Percentiles rank a stretch among this genome's conserved stretches.
These are phyloP conservation scores for Tylopilus intermedius DNA, from an alignment of 768 basidiomycete genomes.

Conservation along the genomic window DNA sequence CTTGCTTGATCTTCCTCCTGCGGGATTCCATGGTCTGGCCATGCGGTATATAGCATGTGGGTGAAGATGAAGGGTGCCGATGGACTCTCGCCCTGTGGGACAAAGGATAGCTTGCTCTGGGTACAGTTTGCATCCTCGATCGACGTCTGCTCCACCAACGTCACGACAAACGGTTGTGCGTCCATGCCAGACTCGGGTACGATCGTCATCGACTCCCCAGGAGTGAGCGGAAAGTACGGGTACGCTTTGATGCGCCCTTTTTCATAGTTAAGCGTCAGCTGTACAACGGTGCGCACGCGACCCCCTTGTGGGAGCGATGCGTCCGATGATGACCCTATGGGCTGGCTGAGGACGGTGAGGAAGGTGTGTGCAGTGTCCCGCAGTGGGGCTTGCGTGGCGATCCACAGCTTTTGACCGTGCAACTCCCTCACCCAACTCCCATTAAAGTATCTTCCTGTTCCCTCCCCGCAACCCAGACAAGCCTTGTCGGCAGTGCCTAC, in stretches of 20 bases:
- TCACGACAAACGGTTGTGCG: constrained; percentile 50
- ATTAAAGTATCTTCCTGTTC: constrained; percentile 61
- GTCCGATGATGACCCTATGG: constrained; percentile 34
- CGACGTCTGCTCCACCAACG: constrained; percentile 41
- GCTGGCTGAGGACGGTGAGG: constrained; percentile 61
- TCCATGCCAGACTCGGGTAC: constrained; percentile 41
- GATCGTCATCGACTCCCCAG: constrained; percentile 50
- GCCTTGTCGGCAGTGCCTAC: constrained; percentile 30
- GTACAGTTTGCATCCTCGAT: constrained; percentile 58
- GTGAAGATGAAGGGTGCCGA: constrained; percentile 48
- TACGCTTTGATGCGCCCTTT: constrained; percentile 68
- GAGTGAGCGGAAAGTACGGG: constrained; percentile 62
- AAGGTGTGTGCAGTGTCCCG: constrained; percentile 68
- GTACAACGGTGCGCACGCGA: constrained; percentile 71
- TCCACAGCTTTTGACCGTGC: constrained; percentile 73
- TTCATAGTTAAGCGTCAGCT: constrained; percentile 74
- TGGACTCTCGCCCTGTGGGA: constrained; percentile 30
- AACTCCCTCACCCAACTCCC: constrained; percentile 82
- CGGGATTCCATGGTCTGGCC: constrained; percentile 88
- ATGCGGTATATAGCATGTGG: constrained; percentile 69
- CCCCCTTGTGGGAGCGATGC: constrained; percentile 28
- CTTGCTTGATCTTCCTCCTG: constrained; percentile 51
- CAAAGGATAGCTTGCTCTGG: constrained; percentile 55
- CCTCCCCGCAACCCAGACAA: constrained; percentile 20
- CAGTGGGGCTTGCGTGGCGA: constrained; percentile 80